A percentile compares a stretch with the other conserved stretches of the same genome.
phyloP scores from a whole-genome alignment of 2,329 filamentous ascomycete genomes.

The Falciphora oryzae region DNA sequence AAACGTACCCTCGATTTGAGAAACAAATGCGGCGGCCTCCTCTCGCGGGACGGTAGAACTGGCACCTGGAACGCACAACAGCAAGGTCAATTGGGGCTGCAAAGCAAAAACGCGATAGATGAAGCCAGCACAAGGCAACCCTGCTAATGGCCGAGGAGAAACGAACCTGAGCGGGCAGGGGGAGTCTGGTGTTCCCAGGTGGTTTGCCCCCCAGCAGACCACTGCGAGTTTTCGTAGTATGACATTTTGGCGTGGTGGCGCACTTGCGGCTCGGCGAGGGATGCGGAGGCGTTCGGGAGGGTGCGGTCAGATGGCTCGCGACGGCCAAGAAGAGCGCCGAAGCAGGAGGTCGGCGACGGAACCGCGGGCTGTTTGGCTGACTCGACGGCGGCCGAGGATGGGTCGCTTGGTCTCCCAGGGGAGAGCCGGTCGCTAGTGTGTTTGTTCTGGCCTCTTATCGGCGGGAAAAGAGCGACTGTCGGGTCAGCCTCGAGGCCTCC shows the following conservation, averaged over 20 bases:
- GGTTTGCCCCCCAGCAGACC: constrained; percentile 21
- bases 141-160: not conserved
- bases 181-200: constrained; percentile 25
- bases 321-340: too few species aligned
- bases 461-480: too few species aligned
- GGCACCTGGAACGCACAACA: constrained; percentile 20
- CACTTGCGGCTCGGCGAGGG: too few species aligned
- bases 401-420: too few species aligned
- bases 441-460: too few species aligned
- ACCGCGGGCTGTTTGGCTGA: too few species aligned
- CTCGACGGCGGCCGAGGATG: too few species aligned
- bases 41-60: constrained; percentile 30
- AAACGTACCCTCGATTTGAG: constrained; percentile 32
- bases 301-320: too few species aligned
- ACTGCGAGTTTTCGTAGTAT: constrained; percentile 24
- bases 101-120: not conserved
- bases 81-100: constrained; percentile 7
- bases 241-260: constrained; percentile 17
- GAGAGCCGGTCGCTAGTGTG: too few species aligned
- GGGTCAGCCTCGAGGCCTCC: too few species aligned
- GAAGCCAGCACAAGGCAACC: not conserved
- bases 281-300: too few species aligned
- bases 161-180: constrained; percentile 23
- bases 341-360: too few species aligned
- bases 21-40: constrained; percentile 27